Evolutionary conservation across 2,329 filamentous ascomycete species (phyloP).

Genomic region (Corinectria fuckeliana): DNA sequence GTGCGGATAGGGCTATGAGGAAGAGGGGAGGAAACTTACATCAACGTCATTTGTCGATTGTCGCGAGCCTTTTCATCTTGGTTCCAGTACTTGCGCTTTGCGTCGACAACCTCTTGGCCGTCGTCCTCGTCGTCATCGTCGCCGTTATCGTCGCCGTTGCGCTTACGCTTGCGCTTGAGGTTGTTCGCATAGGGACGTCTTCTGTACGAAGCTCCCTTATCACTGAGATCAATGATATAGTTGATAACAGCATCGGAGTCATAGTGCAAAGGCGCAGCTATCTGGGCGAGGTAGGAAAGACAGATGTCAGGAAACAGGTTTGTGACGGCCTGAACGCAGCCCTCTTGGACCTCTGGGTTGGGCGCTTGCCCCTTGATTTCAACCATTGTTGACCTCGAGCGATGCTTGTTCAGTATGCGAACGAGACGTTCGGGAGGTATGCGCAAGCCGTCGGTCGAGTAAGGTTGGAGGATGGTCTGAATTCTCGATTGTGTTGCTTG

Average conservation of each 20-base stretch:
- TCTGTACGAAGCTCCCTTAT: constrained; percentile 48
- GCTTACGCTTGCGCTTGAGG: constrained; percentile 56
- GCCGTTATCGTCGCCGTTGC: constrained; percentile 30
- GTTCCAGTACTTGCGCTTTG: constrained; percentile 21
- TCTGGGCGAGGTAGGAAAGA: constrained; percentile 42
- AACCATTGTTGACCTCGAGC: constrained; percentile 15
- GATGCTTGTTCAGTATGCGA: not conserved
- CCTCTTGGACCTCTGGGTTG: constrained; percentile 5
- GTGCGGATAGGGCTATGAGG: not conserved
- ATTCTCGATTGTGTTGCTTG: not conserved
- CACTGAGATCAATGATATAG: constrained; percentile 49
- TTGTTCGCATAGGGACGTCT: constrained; percentile 27
- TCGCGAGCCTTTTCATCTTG: not conserved
- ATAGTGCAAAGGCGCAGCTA: constrained; percentile 38
- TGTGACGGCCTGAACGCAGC: constrained; percentile 24
- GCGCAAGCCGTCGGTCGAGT: not conserved
- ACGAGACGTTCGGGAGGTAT: not conserved
- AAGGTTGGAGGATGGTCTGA: not conserved
- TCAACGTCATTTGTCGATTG: not conserved
- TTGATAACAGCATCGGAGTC: constrained; percentile 43
- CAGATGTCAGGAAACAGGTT: constrained; percentile 56
- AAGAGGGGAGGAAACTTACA: constrained; percentile 17
- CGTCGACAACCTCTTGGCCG: constrained; percentile 10
- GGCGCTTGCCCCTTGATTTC: constrained; percentile 1
- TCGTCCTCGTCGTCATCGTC: constrained; percentile 28